phyloP scores from a whole-genome alignment of 1,284 basidiomycete species.

The Austropuccinia psidii region DNA sequence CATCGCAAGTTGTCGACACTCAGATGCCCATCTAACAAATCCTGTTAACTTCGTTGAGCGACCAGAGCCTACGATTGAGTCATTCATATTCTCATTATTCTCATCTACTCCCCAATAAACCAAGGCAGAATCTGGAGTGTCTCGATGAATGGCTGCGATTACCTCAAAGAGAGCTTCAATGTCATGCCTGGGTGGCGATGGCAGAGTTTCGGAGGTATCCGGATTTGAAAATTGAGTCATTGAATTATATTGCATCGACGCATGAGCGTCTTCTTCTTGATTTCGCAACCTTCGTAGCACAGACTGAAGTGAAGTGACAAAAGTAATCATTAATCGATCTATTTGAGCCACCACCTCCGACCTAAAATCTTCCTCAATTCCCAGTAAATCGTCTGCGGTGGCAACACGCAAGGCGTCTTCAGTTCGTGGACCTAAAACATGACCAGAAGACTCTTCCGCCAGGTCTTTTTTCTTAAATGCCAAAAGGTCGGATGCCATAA shows the following conservation, averaged over 20 bases:
- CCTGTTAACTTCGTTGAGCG: constrained; percentile 60
- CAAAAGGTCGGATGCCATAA: constrained; percentile 53
- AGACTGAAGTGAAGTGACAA: constrained; percentile 70
- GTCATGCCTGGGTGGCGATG: constrained; percentile 61
- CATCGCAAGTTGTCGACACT: constrained; percentile 64
- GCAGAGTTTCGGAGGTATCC: constrained; percentile 40
- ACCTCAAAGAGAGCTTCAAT: constrained; percentile 75
- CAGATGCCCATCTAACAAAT: constrained; percentile 78
- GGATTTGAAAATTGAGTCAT: constrained; percentile 19
- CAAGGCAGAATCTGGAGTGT: constrained; percentile 64
- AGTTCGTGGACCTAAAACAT: constrained; percentile 42
- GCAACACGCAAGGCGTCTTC: constrained; percentile 38
- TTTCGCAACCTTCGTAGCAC: constrained; percentile 86
- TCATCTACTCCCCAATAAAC: constrained; percentile 71
- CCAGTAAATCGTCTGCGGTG: constrained; percentile 26
- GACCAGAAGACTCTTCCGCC: constrained; percentile 37
- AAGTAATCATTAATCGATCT: constrained; percentile 63
- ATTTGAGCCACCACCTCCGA: constrained; percentile 59
- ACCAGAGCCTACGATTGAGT: constrained; percentile 36
- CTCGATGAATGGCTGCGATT: constrained; percentile 68
- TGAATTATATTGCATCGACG: constrained; percentile 51
- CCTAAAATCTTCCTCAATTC: constrained; percentile 61
- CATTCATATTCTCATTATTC: constrained; percentile 46
- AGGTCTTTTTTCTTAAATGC: constrained; percentile 46
- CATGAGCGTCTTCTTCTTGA: constrained; percentile 72